Base-by-base conservation (phyloP, 176 grass and related monocot genomes). In the Cocos nucifera region DNA sequence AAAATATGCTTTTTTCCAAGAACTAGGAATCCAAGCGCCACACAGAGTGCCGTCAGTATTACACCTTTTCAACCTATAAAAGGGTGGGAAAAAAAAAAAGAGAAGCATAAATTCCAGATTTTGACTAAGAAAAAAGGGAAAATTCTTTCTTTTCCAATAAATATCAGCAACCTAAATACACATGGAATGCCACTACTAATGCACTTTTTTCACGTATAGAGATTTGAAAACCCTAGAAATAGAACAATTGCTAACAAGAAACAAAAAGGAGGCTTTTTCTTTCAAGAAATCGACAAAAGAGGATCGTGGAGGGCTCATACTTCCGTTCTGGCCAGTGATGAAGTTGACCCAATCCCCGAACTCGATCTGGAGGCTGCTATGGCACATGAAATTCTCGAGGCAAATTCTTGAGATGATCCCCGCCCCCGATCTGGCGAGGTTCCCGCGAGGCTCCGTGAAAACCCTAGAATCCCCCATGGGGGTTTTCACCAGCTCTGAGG, bases 371-470 rank as follows among this genome's bases (percentile, higher is more conserved):
- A 97, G 79, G 66, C 92, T 88, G 58, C 80, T 83, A 59, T 97
- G 92, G 61, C 92, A 97, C 92, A 97, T 97, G 66, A 97, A 97
- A 49, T 97, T 97, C 84, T 97, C 92, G 50, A 97, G 69, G 3
- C 75, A 71, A 58, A 97, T 83, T 63, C 67, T 71, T 12, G 87
- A 64, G 54, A 91, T 87, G 35, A 83, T 80, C 75, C 83, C 92
- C 54, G 86, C 78, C 19, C 61, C 76, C 65, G 77, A 68, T 53
- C 35, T 62, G 58, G 62, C 18, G 16, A 27, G n/a, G 8, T 39
- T 73, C 59, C 59, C 50, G 61, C 59, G 19, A 25, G 27, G 50
- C 18, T 55, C 70, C 2, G 6, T 18, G 6, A 63, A 63, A 44
- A 6, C 50, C 19, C 20, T 56, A n/a, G 59, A 63, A 44, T 73